A percentile compares a stretch with the other conserved stretches of the same genome.
These are phyloP conservation scores for Orbilia oligospora DNA, from an alignment of 2,329 filamentous ascomycete genomes.

Conservation along the genomic window DNA sequence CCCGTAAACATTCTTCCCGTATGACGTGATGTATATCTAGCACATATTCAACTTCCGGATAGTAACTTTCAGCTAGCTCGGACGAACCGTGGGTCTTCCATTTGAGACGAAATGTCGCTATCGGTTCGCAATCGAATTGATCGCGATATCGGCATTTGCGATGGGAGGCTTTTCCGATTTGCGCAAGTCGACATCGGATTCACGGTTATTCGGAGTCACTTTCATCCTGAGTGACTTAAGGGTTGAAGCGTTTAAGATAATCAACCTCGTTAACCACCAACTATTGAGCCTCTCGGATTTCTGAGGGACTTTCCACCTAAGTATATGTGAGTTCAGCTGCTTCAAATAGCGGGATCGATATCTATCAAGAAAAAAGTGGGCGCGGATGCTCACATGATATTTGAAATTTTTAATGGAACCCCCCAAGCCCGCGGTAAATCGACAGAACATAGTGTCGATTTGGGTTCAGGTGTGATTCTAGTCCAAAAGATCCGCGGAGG, in stretches of 20 bases:
- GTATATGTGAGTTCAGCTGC: neutral
- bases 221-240: neutral
- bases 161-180: no score
- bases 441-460: neutral
- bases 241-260: neutral
- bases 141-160: no score
- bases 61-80: neutral
- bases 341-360: neutral
- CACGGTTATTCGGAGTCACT: neutral
- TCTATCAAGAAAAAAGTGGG: no score
- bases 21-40: neutral
- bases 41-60: neutral
- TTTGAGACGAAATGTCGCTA: neutral
- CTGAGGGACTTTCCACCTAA: no score
- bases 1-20: neutral
- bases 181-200: neutral
- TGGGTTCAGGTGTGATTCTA: no score
- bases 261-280: neutral
- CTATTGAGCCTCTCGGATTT: no score
- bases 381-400: neutral
- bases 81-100: neutral
- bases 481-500: neutral
- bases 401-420: neutral
- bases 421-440: neutral
- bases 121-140: no score